Base-by-base conservation (phyloP, 495 filamentous ascomycete genomes). In the Extremus antarcticus region DNA sequence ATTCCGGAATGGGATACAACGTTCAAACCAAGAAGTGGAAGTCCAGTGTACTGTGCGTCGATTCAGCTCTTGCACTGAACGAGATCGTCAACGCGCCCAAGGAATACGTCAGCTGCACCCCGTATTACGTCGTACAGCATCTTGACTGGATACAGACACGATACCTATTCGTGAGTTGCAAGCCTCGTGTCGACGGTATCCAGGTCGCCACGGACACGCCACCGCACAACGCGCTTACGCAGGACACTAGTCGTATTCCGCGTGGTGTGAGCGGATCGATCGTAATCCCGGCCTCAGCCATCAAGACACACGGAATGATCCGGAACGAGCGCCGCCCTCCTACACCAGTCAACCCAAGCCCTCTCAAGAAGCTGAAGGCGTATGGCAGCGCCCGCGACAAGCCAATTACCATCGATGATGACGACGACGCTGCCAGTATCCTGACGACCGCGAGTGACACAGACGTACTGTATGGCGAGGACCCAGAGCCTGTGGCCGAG, bases 131-230 rank as follows among this genome's bases (percentile, higher is more conserved):
- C 16, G 84, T 97, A 1, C 65, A 75, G 3, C 75, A 88, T 32
- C 70, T 85, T 15, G 85, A 94, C 58, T 97, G 91, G 91, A 90
- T 94, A 55, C 90, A 95, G 63, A 86, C 87, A 21, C 76, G 91
- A 54, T 97, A 94, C 68, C 73, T 97, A 2, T 90, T 95, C 59
- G 81, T 94, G 51, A 60, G 75, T 60, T 69, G 67, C 61, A 58
- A 61, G 19, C 43, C 50, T 2, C 8, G 43, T 2, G 29, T 23
- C 1, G 29, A 48, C 20, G 13, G 24, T 22, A 25, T 53, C 9
- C 29, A 50, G 43, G 41, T 50, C 46, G 23, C n/a, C 19, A 40
- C 50, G 40, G 66, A 70, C 29, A 60, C 35, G 21, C 58, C 58
- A 16, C 72, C 73, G 4, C 50, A 57, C 17, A 43, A 67, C n/a